These are phyloP conservation scores for Chrysoporthe austroafricana DNA, from an alignment of 2,329 filamentous ascomycete genomes.

Conservation along the genomic window DNA sequence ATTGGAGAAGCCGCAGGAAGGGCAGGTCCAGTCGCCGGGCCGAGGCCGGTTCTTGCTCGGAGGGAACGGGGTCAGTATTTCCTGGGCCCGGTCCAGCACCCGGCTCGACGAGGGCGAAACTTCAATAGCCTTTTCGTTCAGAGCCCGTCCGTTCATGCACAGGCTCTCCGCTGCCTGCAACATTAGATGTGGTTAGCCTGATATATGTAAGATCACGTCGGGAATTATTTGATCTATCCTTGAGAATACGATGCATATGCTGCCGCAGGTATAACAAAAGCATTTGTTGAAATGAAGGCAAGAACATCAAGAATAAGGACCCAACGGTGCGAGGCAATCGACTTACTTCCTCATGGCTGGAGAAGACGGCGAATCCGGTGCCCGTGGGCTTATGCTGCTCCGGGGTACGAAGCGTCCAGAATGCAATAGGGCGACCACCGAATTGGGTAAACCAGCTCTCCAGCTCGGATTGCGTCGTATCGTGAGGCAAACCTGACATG, in stretches of 20 bases:
- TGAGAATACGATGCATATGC: not conserved
- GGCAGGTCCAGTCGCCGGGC: constrained; percentile 98
- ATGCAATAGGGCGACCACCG: constrained; percentile 94
- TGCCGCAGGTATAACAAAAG: not conserved
- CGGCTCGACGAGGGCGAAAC: constrained; percentile 97
- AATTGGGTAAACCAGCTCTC: constrained; percentile 99
- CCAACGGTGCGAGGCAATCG: constrained; percentile 23
- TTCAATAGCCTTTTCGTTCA: constrained; percentile 99
- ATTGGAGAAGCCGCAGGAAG: constrained; percentile 98
- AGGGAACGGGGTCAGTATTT: constrained; percentile 95
- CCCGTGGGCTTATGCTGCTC: constrained; percentile 99
- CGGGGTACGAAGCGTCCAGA: constrained; percentile 96
- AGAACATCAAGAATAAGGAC: constrained; percentile 7
- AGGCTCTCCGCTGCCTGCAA: constrained; percentile 89
- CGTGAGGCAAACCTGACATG: constrained; percentile 95
- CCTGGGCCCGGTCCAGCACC: constrained; percentile 91
- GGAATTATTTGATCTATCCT: not conserved
- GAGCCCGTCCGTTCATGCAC: constrained; percentile 97
- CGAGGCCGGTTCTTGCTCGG: constrained; percentile 98
- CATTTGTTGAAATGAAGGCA: no score
- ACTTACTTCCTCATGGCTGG: constrained; percentile 96
- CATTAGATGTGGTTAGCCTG: constrained; percentile 19
- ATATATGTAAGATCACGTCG: constrained; percentile 5
- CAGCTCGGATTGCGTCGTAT: constrained; percentile 96
- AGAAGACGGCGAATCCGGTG: constrained; percentile 97